Conservation (phyloP, 768 basidiomycete species). For the Mycena crocata region DNA sequence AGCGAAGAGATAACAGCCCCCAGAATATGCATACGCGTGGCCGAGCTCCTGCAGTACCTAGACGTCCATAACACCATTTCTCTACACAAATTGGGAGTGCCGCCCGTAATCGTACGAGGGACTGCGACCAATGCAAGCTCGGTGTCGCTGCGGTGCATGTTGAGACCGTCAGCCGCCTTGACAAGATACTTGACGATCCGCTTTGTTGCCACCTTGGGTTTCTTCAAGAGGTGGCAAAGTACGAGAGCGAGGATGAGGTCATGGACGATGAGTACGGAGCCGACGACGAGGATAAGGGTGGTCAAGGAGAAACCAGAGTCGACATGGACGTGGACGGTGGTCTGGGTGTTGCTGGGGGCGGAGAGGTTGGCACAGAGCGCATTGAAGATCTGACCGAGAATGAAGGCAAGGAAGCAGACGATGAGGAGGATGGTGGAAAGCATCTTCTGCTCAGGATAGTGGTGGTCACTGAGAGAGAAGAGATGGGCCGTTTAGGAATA, state of each 20-base stretch:
- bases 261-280: not conserved
- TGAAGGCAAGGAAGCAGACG: not conserved
- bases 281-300: not conserved
- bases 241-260: not conserved
- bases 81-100: no score
- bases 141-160: no score
- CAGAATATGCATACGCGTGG: no score
- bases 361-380: not conserved
- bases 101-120: no score
- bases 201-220: no score
- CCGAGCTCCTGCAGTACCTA: no score
- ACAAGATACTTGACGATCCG: no score
- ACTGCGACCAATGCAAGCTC: no score
- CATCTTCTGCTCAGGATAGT: not conserved
- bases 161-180: no score
- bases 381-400: not conserved
- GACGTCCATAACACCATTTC: no score
- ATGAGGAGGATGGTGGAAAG: not conserved
- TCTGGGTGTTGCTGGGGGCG: not conserved
- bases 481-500: no score
- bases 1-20: no score
- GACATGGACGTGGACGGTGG: not conserved
- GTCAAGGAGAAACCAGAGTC: not conserved
- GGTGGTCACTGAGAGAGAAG: slow-evolving; percentile 5
- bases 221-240: not conserved